Evolutionary conservation across 2,329 filamentous ascomycete species (phyloP).

Genomic region (Didymella arachidicola): DNA sequence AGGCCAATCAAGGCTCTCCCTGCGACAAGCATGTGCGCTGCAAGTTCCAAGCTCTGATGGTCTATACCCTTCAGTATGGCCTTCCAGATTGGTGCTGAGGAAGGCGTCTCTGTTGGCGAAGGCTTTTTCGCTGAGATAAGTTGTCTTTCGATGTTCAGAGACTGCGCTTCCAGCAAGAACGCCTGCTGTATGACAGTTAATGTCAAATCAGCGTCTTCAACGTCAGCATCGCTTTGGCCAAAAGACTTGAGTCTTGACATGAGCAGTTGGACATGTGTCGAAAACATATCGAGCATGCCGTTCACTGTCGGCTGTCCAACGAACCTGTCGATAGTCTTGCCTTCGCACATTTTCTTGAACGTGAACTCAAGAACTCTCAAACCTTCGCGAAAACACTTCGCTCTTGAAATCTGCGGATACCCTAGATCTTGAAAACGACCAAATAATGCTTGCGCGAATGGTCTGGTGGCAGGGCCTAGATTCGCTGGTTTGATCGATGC

Average conservation of each 20-base stretch:
- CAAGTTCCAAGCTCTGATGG: conserved; percentile 73
- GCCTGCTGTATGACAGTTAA: conserved; percentile 72
- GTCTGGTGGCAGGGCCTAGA: conserved; percentile 79
- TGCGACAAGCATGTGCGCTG: conserved; percentile 74
- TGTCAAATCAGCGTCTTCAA: conserved; percentile 57
- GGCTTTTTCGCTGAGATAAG: conserved; percentile 67
- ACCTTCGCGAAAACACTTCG: conserved; percentile 70
- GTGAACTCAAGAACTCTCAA: conserved; percentile 48
- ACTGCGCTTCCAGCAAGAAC: conserved; percentile 74
- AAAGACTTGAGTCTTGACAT: conserved; percentile 44
- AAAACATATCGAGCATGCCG: conserved; percentile 70
- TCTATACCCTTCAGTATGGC: conserved; percentile 73
- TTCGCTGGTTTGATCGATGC: conserved; percentile 78
- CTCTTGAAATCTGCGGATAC: conserved; percentile 65
- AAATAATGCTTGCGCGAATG: conserved; percentile 78
- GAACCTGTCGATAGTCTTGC: conserved; percentile 44
- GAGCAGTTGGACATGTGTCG: conserved; percentile 61
- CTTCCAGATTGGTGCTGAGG: conserved; percentile 81
- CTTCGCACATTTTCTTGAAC: conserved; percentile 45
- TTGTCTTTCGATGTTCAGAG: conserved; percentile 72
- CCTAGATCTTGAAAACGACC: conserved; percentile 65
- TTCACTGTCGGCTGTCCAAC: conserved; percentile 56
- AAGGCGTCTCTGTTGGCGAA: conserved; percentile 70
- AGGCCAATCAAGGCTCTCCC: conserved; percentile 75
- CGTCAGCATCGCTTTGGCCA: conserved; percentile 32